Percentiles rank a stretch among this genome's conserved stretches.
phyloP scores from a whole-genome alignment of 176 grass and related monocot species.

The Chloris gayana region DNA sequence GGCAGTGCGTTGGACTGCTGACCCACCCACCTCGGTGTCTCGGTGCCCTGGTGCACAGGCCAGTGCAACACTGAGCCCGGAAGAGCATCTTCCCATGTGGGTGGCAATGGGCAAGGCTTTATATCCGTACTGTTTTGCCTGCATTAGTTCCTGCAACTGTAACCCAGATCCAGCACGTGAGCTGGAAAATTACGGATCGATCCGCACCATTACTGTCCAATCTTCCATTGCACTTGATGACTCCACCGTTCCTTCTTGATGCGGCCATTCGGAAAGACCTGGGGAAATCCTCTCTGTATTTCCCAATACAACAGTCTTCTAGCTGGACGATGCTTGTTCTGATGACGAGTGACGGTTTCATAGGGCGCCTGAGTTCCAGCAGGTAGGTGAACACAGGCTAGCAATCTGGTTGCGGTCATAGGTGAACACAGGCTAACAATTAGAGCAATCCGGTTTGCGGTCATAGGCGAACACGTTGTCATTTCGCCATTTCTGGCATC shows the following conservation, averaged over 20 bases:
- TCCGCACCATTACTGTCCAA: not conserved
- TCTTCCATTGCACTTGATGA: not conserved
- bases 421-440: too few species aligned
- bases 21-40: not conserved
- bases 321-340: not conserved
- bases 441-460: not conserved
- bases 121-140: not conserved
- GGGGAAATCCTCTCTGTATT: not conserved
- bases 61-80: not conserved
- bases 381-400: not conserved
- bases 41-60: not conserved
- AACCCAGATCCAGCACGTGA: constrained; percentile 26
- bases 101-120: not conserved
- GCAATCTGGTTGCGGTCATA: not conserved
- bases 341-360: not conserved
- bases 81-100: constrained; percentile 35
- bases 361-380: not conserved
- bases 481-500: not conserved
- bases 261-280: too few species aligned
- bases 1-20: not conserved
- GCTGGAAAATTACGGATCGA: constrained; percentile 10
- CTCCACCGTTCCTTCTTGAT: not conserved
- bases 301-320: not conserved
- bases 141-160: not conserved
- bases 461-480: not conserved